Percentiles rank a stretch among this genome's conserved stretches.
Conservation (phyloP, 2,329 filamentous ascomycete species). For the Neopestalotiopsis sp. region DNA sequence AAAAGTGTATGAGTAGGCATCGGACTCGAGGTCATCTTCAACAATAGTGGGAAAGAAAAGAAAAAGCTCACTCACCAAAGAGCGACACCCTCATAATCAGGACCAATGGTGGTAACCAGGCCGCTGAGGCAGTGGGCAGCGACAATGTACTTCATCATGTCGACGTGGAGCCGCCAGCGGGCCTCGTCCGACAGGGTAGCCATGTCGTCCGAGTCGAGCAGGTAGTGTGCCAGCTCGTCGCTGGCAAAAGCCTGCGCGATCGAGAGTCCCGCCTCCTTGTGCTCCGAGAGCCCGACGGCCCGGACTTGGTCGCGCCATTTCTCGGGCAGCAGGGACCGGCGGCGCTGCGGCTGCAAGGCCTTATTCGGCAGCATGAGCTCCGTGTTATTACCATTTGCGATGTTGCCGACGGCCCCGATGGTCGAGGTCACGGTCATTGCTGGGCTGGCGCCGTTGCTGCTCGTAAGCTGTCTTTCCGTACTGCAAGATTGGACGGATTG, state of each 20-base stretch:
- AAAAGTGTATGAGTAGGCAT: no score
- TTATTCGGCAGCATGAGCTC: conserved; percentile 32
- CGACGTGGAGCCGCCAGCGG: conserved; percentile 77
- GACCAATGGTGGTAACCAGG: conserved; percentile 74
- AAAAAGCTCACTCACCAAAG: conserved; percentile 66
- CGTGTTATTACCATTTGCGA: conserved; percentile 41
- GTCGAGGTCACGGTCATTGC: neutral
- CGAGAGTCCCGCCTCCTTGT: conserved; percentile 71
- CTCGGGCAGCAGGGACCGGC: conserved; percentile 55
- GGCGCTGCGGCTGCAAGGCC: conserved; percentile 23
- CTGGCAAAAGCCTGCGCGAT: conserved; percentile 79
- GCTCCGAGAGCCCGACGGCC: conserved; percentile 67
- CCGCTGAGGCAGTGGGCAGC: conserved; percentile 78
- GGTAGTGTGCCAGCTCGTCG: conserved; percentile 77
- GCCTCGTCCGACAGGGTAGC: conserved; percentile 65
- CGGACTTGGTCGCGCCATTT: conserved; percentile 64
- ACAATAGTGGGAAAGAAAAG: neutral
- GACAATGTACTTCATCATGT: conserved; percentile 78
- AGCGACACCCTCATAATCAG: conserved; percentile 78
- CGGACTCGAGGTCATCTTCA: neutral
- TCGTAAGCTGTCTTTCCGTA: neutral
- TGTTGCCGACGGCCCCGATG: neutral
- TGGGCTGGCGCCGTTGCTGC: conserved; percentile 21
- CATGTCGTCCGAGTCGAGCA: conserved; percentile 74
- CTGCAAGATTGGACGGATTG: neutral